Evolutionary conservation across 345 rosid genomes (phyloP).

Genomic region (Stellera chamaejasme): DNA sequence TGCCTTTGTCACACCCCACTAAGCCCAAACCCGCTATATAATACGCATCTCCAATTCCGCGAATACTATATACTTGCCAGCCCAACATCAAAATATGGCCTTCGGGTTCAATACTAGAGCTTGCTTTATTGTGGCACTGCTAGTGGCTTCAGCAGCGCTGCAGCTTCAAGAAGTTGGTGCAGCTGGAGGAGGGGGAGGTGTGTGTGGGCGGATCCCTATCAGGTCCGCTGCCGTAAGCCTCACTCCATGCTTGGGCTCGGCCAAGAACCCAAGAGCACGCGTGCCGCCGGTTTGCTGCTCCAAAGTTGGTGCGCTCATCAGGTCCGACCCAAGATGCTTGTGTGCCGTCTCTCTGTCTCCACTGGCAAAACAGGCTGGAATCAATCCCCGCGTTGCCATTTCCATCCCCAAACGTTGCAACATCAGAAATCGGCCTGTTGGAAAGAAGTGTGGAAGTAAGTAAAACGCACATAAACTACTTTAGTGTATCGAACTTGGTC

Average conservation of each 20-base stretch:
- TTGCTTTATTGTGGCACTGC: conserved; percentile 4
- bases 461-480: neutral
- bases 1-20: conserved; percentile 30
- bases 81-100: too few species aligned
- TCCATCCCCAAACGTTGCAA: conserved; percentile 76
- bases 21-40: neutral
- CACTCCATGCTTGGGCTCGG: conserved; percentile 67
- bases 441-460: conserved; percentile 87
- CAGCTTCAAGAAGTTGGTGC: conserved; percentile 18
- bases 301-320: conserved; percentile 54
- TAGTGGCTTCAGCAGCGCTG: too few species aligned
- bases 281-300: conserved; percentile 68
- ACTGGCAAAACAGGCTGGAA: conserved; percentile 66
- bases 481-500: too few species aligned
- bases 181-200: conserved; percentile 45
- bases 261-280: conserved; percentile 34
- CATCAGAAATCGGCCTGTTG: conserved; percentile 55
- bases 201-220: conserved; percentile 68
- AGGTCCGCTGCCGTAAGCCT: conserved; percentile 58
- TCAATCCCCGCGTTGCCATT: conserved; percentile 68
- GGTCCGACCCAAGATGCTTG: conserved; percentile 63
- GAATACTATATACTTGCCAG: too few species aligned
- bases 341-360: conserved; percentile 77
- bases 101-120: too few species aligned
- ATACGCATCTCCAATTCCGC: too few species aligned